phyloP scores from a whole-genome alignment of 176 grass and related monocot species.

The Musa beccarii region DNA sequence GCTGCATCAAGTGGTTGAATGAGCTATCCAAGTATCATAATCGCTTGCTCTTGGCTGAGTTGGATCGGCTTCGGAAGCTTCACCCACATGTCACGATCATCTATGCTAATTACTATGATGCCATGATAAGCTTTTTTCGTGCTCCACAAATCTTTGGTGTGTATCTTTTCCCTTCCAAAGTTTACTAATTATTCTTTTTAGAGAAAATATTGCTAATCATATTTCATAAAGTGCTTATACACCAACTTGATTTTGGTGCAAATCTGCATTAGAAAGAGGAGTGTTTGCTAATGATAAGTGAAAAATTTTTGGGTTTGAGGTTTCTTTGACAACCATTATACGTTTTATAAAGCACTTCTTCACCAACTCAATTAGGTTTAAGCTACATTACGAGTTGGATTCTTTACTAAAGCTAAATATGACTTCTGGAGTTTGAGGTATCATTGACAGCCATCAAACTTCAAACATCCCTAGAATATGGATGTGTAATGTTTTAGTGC shows the following conservation, averaged over 20 bases:
- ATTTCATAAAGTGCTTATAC: not conserved
- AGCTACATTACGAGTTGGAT: too few species aligned
- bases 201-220: not conserved
- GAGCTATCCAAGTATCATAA: conserved; percentile 30
- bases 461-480: too few species aligned
- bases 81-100: not conserved
- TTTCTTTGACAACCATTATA: not conserved
- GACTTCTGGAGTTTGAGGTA: not conserved
- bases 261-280: not conserved
- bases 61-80: not conserved
- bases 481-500: not conserved
- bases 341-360: too few species aligned
- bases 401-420: too few species aligned
- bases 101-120: conserved; percentile 30
- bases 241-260: not conserved
- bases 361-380: too few species aligned
- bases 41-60: not conserved
- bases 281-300: not conserved
- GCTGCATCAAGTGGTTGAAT: conserved; percentile 31
- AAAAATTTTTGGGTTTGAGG: not conserved
- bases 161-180: not conserved
- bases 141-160: conserved; percentile 7
- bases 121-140: not conserved
- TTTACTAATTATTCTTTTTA: not conserved
- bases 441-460: not conserved